A percentile compares a stretch with the other conserved stretches of the same genome.
These are phyloP conservation scores for Xanthoceras sorbifolium DNA, from an alignment of 345 rosid species.

Conservation along the genomic window DNA sequence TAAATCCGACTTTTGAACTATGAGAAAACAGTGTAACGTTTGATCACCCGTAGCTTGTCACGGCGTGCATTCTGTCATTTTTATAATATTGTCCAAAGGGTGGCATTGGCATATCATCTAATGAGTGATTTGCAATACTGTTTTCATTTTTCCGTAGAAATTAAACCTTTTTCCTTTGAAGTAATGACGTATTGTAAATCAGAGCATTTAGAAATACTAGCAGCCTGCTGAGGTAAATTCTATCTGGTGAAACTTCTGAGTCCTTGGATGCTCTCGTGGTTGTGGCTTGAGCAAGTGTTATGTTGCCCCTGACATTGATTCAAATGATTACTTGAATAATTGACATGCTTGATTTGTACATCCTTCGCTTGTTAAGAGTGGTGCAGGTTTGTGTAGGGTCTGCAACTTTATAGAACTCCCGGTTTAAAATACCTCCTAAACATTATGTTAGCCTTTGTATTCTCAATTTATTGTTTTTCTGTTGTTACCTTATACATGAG, in stretches of 20 bases:
- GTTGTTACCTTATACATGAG: neutral
- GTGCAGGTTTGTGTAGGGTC: too few species aligned
- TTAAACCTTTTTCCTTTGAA: too few species aligned
- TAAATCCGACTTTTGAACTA: neutral
- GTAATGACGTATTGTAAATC: neutral
- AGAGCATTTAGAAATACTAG: neutral
- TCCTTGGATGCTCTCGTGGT: neutral
- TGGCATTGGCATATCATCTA: neutral
- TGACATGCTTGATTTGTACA: neutral
- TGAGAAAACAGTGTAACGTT: neutral
- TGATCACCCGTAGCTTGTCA: neutral
- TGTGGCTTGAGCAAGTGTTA: neutral
- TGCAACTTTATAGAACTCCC: neutral
- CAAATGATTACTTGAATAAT: neutral
- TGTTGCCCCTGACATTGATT: neutral
- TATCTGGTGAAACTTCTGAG: neutral
- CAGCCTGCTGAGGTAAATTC: neutral
- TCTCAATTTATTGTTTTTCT: neutral
- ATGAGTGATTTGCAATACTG: neutral
- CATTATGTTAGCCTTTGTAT: neutral
- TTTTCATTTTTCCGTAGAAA: neutral
- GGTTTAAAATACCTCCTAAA: neutral
- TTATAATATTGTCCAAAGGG: neutral
- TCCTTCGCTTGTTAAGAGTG: neutral
- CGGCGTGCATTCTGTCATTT: neutral